phyloP scores from a whole-genome alignment of 129 eudicot species.

The Lonicera japonica region DNA sequence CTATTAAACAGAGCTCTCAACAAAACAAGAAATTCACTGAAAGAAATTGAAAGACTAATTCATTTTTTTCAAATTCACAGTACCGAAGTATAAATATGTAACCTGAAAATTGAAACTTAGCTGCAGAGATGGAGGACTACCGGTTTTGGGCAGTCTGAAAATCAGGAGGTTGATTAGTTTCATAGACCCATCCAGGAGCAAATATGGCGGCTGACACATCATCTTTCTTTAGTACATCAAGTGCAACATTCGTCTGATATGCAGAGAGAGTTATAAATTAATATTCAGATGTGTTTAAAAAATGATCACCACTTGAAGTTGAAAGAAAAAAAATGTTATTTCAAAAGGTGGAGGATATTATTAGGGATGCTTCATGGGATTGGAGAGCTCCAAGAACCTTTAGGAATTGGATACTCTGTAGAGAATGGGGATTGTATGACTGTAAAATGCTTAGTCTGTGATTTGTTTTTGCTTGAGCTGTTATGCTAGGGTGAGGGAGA shows the following conservation, averaged over 20 bases:
- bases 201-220: slow-evolving; percentile 91
- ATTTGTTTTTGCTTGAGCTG: no score
- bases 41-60: neutral
- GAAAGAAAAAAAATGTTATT: neutral
- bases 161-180: slow-evolving; percentile 76
- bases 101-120: neutral
- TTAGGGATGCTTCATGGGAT: no score
- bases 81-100: neutral
- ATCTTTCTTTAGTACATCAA: slow-evolving; percentile 69
- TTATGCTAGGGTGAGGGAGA: no score
- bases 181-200: slow-evolving; percentile 97
- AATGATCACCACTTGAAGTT: neutral
- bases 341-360: no score
- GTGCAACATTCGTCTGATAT: slow-evolving; percentile 80
- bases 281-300: neutral
- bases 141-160: slow-evolving; percentile 87
- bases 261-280: slow-evolving; percentile 11
- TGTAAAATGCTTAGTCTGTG: no score
- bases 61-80: neutral
- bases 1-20: neutral
- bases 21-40: neutral
- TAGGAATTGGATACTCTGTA: no score
- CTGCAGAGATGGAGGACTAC: slow-evolving; percentile 27
- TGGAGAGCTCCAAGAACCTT: no score
- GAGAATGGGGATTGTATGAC: no score